Evolutionary conservation across 495 filamentous ascomycete genomes (phyloP), one percentile per base, ranked within the genome.

Genomic region (Aspergillus indologenus): DNA sequence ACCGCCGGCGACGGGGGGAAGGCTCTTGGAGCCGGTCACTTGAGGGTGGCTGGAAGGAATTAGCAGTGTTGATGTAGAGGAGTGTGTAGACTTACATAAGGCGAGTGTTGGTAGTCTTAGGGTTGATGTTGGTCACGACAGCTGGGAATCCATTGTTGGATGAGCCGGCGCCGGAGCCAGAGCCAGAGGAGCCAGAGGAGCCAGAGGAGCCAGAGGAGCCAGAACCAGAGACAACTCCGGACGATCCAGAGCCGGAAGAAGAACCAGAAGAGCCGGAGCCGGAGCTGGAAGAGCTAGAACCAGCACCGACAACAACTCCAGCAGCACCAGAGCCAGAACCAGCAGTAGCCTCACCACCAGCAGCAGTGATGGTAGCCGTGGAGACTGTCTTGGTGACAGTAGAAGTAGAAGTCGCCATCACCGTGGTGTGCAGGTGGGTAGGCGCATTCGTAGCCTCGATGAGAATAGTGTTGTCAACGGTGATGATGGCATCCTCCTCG

Each of bases 331-430:
- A 29, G 26, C 26, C 26, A 29, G 44, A 43, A 23, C 34, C 9
- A 11, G 34, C 34, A 11, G 34, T 40, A 40, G 34, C 12, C 2
- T 40, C 34, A 40, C 5, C 34, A 15, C 34, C 56, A 44, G 42
- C 53, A 24, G 31, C 56, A 45, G 57, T 34, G 45, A 63, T 48
- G 11, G 61, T 63, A 31, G 61, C 61, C 9, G 61, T 60, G 19
- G 57, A 63, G 20, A 60, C 57, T 19, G 61, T 63, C 57, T 63
- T 63, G 23, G 61, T 63, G 47, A 63, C 42, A 42, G 61, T 63
- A 12, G 53, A 22, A 23, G 61, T 63, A 26, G 53, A 22, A 17
- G 57, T 53, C 22, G 61, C 61, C 15, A 26, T 54, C 20, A 63
- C 61, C 14, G 61, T 63, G 43, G 61, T 63, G 47, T 63, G 57